phyloP scores from a whole-genome alignment of 2,329 filamentous ascomycete species.

The Neonectria hederae region DNA sequence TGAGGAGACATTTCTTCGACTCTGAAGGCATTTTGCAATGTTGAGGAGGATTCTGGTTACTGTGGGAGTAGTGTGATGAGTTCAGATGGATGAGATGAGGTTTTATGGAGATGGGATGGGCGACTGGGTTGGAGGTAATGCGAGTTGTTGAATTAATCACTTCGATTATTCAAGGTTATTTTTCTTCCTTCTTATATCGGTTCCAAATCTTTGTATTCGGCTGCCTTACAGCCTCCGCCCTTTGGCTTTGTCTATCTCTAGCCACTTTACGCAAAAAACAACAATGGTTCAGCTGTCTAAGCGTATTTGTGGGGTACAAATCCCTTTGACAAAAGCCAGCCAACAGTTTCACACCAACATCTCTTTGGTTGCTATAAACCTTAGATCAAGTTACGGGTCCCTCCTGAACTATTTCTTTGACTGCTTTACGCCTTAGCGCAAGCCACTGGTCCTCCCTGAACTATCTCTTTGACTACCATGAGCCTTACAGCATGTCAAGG shows the following conservation, averaged over 20 bases:
- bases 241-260: not conserved
- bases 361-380: not conserved
- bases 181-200: not conserved
- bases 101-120: no score
- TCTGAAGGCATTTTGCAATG: slow-evolving; percentile 7
- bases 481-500: no score
- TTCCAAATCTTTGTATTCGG: not conserved
- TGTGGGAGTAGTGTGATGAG: not conserved
- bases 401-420: no score
- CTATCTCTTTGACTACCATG: no score
- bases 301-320: not conserved
- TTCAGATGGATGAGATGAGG: not conserved
- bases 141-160: not conserved
- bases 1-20: not conserved
- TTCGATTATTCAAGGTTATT: not conserved
- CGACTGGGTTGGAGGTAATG: not conserved
- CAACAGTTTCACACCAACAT: no score
- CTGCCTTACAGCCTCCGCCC: not conserved
- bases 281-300: not conserved
- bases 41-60: not conserved
- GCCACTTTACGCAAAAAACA: not conserved
- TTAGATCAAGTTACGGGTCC: no score
- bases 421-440: no score
- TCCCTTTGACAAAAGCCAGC: not conserved
- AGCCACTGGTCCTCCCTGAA: no score